phyloP scores from a whole-genome alignment of 176 grass and related monocot species.

The Carex cristatella region DNA sequence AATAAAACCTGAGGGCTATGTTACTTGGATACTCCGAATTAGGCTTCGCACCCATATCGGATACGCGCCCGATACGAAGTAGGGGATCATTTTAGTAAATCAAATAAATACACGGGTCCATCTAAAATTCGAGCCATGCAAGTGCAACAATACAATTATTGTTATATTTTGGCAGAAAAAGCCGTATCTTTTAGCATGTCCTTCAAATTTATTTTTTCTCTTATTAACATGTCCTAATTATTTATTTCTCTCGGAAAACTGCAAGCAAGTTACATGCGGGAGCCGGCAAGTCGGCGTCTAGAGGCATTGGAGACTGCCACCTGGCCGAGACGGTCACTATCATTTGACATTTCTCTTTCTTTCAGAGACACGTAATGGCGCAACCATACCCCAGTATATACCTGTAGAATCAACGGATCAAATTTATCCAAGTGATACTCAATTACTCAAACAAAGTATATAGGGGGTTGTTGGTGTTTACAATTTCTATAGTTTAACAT shows the following conservation, averaged over 20 bases:
- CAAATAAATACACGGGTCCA: constrained; percentile 4
- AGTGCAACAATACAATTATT: neutral
- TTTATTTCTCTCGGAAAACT: neutral
- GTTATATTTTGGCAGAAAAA: neutral
- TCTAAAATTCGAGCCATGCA: neutral
- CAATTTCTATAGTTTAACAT: neutral
- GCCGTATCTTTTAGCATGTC: neutral
- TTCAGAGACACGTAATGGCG: constrained; percentile 58
- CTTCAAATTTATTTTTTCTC: neutral
- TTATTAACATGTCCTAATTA: neutral
- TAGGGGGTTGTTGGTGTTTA: neutral
- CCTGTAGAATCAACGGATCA: constrained; percentile 28
- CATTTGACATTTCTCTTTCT: constrained; percentile 46
- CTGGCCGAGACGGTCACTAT: constrained; percentile 57
- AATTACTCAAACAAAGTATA: neutral
- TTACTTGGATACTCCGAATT: too few relatives aligned
- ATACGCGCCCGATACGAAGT: too few relatives aligned
- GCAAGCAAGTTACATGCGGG: constrained; percentile 32
- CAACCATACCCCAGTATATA: constrained; percentile 71
- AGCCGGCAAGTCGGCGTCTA: constrained; percentile 65
- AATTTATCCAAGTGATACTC: neutral
- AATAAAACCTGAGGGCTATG: too few relatives aligned
- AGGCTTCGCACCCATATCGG: too few relatives aligned
- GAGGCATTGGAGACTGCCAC: constrained; percentile 80
- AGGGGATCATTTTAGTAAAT: too few relatives aligned